Evolutionary conservation across 164 flowering plant genomes (phyloP), one percentile per base, ranked within the genome.

Genomic region (Chimonanthus praecox): DNA sequence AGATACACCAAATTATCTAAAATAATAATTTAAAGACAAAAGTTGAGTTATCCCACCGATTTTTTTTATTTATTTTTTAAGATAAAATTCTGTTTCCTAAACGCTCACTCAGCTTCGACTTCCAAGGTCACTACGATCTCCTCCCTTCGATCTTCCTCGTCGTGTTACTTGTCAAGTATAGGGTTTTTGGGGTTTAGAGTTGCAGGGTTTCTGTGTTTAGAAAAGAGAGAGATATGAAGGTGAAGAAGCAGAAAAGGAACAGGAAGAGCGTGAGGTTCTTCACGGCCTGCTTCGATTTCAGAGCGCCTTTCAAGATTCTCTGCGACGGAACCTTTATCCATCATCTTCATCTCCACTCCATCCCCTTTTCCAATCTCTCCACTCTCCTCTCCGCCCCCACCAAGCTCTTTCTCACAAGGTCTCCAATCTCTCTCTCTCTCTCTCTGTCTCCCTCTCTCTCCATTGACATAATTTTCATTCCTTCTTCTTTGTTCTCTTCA

Each of bases 251-350:
- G 77, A 94, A 87, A 84, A 83, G 88, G 7, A 88, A 89, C 58
- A 83, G 96, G 10, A 88, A 77, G 78, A 76, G 66, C 11, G 89
- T 94, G 67, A 84, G 86, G 64, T 91, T 88, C 76, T 92, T 78
- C 85, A 82, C 87, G 5, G 76, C 94, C 3, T 88, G 96, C 76
- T 90, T 78, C 54, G 97, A 92, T 58, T 94, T 94, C 71, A 72
- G 96, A 47, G 89, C 85, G 76, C 97, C 98, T 1, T 94, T 77
- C 79, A 90, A 90, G 83, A 78, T 94, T 10, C 83, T 94, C 0
- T 91, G 94, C 72, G 99, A 93, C 67, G 99, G 98, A 5, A 95
- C 97, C 4, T 90, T 94, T 75, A 71, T 95, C 44, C 88, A 89
- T 70, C 92, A 89, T 75, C 86, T 90, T 58, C 68, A 86, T 4